Conservation (phyloP, 208 protist genomes). For the Crithidia sp. region DNA sequence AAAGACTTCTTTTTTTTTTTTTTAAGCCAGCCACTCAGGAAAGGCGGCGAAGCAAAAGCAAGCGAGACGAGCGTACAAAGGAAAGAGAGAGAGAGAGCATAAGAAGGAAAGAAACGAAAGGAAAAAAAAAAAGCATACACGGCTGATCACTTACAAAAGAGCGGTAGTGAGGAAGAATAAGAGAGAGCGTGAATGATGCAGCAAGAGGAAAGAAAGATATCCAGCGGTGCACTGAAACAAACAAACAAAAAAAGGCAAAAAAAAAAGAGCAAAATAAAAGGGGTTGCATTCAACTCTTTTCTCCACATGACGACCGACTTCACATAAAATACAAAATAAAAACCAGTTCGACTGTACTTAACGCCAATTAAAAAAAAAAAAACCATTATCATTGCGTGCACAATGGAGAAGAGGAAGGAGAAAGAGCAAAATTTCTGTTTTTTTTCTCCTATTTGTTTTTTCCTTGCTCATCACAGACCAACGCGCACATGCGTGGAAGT, state of each 20-base stretch:
- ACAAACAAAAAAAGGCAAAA: constrained; percentile 4
- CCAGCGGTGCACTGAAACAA: not conserved
- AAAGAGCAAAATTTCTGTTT: too few species aligned
- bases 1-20: constrained; percentile 1
- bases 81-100: not conserved
- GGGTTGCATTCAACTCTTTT: too few species aligned
- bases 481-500: too few species aligned
- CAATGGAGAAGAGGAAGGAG: not conserved
- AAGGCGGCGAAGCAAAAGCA: too few species aligned
- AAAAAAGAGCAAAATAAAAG: not conserved
- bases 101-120: constrained; percentile 7
- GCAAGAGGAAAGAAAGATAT: constrained; percentile 5
- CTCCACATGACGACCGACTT: too few species aligned
- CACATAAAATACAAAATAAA: too few species aligned
- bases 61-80: too few species aligned
- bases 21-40: too few species aligned
- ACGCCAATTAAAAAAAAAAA: not conserved
- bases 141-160: not conserved
- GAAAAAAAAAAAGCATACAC: not conserved
- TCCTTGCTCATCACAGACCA: too few species aligned
- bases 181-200: not conserved
- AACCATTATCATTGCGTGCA: not conserved
- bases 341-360: too few species aligned
- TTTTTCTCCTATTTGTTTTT: too few species aligned
- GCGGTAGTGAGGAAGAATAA: too few species aligned